A percentile compares a stretch with the other conserved stretches of the same genome.
Evolutionary conservation across 176 grass and related monocot species (phyloP).

Genomic region (Thinopyrum elongatum): DNA sequence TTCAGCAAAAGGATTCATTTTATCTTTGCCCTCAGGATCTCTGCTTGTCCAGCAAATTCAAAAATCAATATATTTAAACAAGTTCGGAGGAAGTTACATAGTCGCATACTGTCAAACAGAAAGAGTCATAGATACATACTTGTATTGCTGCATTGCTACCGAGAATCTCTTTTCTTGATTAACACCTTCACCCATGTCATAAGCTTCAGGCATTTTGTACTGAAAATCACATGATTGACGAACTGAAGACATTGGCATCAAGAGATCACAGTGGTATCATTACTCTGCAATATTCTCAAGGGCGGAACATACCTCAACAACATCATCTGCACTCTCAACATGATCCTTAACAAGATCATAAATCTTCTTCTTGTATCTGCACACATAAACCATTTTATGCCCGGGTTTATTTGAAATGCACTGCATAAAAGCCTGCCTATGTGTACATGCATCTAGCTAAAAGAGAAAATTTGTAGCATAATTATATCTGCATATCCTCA

Average conservation of each 20-base stretch:
- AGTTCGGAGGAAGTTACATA: background rate
- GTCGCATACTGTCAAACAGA: background rate
- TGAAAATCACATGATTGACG: slow-evolving; percentile 29
- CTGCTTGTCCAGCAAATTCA: slow-evolving; percentile 37
- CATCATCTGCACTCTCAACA: slow-evolving; percentile 51
- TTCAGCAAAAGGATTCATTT: slow-evolving; percentile 99
- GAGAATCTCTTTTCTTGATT: slow-evolving; percentile 99
- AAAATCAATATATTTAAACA: slow-evolving; percentile 6
- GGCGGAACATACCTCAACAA: slow-evolving; percentile 55
- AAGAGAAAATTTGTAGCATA: background rate
- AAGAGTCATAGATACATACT: slow-evolving; percentile 32
- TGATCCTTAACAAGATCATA: slow-evolving; percentile 76
- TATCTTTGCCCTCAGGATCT: slow-evolving; percentile 75
- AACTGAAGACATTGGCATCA: background rate
- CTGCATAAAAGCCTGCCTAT: background rate
- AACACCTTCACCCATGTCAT: slow-evolving; percentile 79
- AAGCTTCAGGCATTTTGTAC: slow-evolving; percentile 98
- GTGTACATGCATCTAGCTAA: background rate
- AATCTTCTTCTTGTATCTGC: slow-evolving; percentile 78
- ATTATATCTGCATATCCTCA: background rate
- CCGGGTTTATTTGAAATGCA: slow-evolving; percentile 24
- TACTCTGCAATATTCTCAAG: background rate
- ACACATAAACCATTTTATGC: slow-evolving; percentile 19
- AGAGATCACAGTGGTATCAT: background rate
- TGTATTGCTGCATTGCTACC: slow-evolving; percentile 73